Conservation (phyloP, 2,329 filamentous ascomycete genomes). For the Lojkania enalia region DNA sequence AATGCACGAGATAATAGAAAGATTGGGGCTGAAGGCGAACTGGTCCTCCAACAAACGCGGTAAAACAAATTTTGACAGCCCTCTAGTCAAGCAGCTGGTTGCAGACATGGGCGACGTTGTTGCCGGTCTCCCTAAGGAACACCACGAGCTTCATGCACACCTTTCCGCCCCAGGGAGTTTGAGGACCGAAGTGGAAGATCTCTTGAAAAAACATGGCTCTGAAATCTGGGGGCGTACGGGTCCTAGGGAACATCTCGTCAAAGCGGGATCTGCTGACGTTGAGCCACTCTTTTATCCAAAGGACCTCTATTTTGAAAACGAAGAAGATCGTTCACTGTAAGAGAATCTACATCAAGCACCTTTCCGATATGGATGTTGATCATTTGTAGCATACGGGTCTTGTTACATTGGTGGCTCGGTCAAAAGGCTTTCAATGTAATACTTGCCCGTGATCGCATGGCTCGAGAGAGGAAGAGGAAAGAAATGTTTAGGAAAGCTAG, state of each 20-base stretch:
- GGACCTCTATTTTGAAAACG: constrained; percentile 38
- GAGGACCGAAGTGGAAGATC: constrained; percentile 31
- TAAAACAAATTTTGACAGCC: constrained; percentile 43
- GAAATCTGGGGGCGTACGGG: constrained; percentile 38
- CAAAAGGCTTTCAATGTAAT: constrained; percentile 44
- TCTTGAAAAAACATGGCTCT: constrained; percentile 37
- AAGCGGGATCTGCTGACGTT: constrained; percentile 35
- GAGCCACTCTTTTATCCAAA: constrained; percentile 36
- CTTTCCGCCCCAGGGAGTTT: constrained; percentile 35
- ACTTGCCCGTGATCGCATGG: constrained; percentile 38
- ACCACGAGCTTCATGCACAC: constrained; percentile 35
- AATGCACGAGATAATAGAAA: constrained; percentile 44
- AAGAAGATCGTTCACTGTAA: constrained; percentile 37
- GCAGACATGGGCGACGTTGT: constrained; percentile 40
- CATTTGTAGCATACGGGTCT: constrained; percentile 37
- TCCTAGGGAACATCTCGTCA: constrained; percentile 38
- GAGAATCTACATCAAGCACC: too few species aligned
- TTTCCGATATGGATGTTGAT: too few species aligned
- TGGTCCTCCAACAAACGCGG: constrained; percentile 44
- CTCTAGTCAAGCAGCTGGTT: constrained; percentile 39
- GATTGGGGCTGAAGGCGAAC: constrained; percentile 39
- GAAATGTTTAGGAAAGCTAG: constrained; percentile 36
- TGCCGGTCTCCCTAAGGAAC: constrained; percentile 37
- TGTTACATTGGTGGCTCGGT: constrained; percentile 44
- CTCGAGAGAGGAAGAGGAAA: constrained; percentile 41